Base-by-base conservation (phyloP, 139 green algal genomes). In the Pycnococcus provasolii region DNA sequence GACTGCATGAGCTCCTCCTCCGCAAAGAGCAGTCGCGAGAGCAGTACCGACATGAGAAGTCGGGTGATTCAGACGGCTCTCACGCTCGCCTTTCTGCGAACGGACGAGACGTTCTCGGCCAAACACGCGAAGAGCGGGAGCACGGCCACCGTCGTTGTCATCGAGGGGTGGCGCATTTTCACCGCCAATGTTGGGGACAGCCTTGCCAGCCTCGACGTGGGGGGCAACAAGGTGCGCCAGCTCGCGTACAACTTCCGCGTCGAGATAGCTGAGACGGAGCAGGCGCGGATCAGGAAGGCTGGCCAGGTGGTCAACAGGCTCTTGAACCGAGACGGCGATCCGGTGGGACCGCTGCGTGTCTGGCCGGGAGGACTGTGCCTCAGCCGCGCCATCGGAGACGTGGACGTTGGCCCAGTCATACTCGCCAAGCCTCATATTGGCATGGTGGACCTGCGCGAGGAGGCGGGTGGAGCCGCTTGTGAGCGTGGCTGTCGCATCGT, bases 281-380 rank as follows among this genome's bases (percentile, higher is more conserved):
- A 26, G 26, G 26, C 26, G 26, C 26, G 26, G 26, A 26, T 26
- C 26, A 26, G 26, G 26, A 26, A 26, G 26, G 26, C 26, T 26
- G 26, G 26, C 26, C 26, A 26, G 26, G 26, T 26, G 26, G 26
- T 26, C 26, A 26, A 26, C 26, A 26, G 26, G 26, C 26, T 26
- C 26, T 26, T 26, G 26, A 26, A 26, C 26, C 26, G 26, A 26
- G 26, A 26, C 26, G 26, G 26, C 26, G 26, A 26, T 26, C 42
- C 51, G 15, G 83, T 94, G n/a, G 90, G 90, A 3, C 89, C 89
- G 4, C 75, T 96, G 51, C 79, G 90, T 42, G 77, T 94, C 6
- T 96, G 90, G 90, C 90, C 90, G 2, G 89, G 90, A 4, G 90
- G 90, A 1, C 74, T 96, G 58, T 91, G 83, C 53, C 81, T 96